Base-by-base conservation (phyloP, 495 filamentous ascomycete genomes). In the Gamarada debralockiae region DNA sequence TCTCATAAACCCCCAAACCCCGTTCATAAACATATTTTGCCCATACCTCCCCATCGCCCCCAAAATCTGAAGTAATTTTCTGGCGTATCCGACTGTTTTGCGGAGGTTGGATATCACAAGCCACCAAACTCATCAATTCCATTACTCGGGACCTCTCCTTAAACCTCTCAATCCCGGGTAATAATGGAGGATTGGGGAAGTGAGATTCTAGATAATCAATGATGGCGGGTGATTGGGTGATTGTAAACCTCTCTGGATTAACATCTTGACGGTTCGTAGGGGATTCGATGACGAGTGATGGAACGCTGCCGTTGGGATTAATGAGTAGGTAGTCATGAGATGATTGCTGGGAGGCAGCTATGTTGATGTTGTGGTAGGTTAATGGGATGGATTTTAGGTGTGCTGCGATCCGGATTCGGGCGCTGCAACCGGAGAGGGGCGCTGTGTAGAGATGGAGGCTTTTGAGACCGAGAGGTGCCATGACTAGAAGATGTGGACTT, bases 81-180 rank as follows among this genome's bases (percentile, higher is more conserved):
- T 43, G 27, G 1, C 49, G 37, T 12, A 43, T 43, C 8, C 49
- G 22, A n/a, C 20, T 27, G 15, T 31, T 42, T 43, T 43, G 49
- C 39, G 23, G 49, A 8, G 49, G 49, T 17, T 52, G 49, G 22
- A 52, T 52, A 43, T 52, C 38, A 18, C 49, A 52, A 13, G 49
- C 49, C 15, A 43, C 33, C 1, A 34, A 29, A 34, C 15, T 42
- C 8, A 17, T 23, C 10, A 43, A 37, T 20, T 52, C 38, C 37
- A 52, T 17, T 2, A 52, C 49, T 14, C 18, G 20, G 2, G 49
- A 37, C 24, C 38, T 7, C 9, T 42, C 23, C 22, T 31, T 33
- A 13, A 0, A 15, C 13, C 21, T 34, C 15, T 20, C 14, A 3
- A 7, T 18, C 0, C n/a, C 31, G 1, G 39, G 49, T 1, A 52